Conservation (phyloP, 2,329 filamentous ascomycete genomes). For the Salinomyces thailandicus region DNA sequence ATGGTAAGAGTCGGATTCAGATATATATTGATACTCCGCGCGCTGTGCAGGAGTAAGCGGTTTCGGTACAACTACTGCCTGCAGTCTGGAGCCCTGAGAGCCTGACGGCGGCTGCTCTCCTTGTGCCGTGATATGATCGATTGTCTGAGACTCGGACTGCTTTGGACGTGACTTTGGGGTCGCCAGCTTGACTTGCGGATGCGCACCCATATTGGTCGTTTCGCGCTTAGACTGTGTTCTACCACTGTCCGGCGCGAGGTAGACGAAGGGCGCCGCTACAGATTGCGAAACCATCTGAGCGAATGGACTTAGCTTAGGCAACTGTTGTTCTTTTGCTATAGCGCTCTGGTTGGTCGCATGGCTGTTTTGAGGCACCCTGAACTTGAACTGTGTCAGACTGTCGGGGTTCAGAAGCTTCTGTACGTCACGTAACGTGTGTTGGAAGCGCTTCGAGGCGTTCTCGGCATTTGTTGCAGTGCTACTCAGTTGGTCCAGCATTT, state of each 20-base stretch:
- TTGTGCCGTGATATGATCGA: constrained; percentile 1
- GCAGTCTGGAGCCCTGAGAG: not conserved
- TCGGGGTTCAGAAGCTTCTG: constrained; percentile 61
- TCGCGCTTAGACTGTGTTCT: not conserved
- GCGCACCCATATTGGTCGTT: not conserved
- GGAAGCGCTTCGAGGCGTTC: constrained; percentile 54
- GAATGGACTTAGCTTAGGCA: constrained; percentile 39
- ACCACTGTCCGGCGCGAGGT: constrained; percentile 16
- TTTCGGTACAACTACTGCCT: constrained; percentile 15
- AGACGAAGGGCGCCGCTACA: constrained; percentile 29
- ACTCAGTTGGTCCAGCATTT: constrained; percentile 57
- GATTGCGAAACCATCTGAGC: constrained; percentile 43
- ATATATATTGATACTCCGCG: constrained; percentile 22
- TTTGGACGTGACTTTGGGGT: constrained; percentile 1
- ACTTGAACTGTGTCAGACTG: constrained; percentile 55
- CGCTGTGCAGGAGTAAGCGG: constrained; percentile 23
- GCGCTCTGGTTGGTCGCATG: constrained; percentile 6
- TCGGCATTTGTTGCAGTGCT: constrained; percentile 52
- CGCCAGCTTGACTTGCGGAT: not conserved
- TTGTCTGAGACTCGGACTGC: not conserved
- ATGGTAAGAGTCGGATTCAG: constrained; percentile 7
- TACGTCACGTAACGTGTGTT: constrained; percentile 63
- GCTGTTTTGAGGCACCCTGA: constrained; percentile 26
- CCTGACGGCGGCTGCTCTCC: not conserved
- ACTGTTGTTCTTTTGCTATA: constrained; percentile 2